Evolutionary conservation across 1,284 basidiomycete genomes (phyloP).

Genomic region (Cryptococcus sp.): DNA sequence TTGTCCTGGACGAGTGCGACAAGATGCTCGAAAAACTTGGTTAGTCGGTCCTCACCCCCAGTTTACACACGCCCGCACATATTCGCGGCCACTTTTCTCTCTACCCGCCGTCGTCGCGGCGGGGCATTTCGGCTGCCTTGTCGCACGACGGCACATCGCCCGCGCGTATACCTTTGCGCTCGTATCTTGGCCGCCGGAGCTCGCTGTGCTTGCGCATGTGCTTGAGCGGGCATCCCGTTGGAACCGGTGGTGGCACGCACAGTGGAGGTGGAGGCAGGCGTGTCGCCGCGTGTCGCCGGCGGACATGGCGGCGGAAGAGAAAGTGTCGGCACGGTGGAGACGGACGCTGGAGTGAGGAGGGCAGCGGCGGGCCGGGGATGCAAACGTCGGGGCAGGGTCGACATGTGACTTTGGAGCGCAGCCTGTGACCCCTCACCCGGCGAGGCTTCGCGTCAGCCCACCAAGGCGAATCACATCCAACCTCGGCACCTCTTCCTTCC

Average conservation of each 20-base stretch:
- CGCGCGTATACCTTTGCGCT: not conserved
- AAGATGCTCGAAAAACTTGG: constrained; percentile 99
- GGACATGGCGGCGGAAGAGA: no score
- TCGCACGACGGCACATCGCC: not conserved
- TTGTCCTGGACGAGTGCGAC: constrained; percentile 99
- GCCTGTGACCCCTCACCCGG: constrained; percentile 8
- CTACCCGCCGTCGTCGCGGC: constrained; percentile 7
- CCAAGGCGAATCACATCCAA: not conserved
- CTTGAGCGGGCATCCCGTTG: no score
- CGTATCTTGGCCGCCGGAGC: no score
- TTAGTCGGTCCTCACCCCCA: constrained; percentile 64
- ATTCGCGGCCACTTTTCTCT: no score
- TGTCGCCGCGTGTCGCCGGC: no score
- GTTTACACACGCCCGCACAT: constrained; percentile 34
- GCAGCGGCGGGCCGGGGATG: no score
- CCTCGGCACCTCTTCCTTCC: not conserved
- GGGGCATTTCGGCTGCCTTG: constrained; percentile 39
- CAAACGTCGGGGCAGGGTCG: no score
- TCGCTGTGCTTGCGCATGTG: no score
- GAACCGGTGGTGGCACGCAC: no score
- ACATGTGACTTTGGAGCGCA: not conserved
- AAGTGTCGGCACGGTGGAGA: no score
- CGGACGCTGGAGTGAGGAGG: no score
- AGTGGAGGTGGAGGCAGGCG: no score
- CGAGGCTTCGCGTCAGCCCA: constrained; percentile 2